A percentile compares a stretch with the other conserved stretches of the same genome.
Conservation (phyloP, 768 basidiomycete species). For the Termitomyces sp. region DNA sequence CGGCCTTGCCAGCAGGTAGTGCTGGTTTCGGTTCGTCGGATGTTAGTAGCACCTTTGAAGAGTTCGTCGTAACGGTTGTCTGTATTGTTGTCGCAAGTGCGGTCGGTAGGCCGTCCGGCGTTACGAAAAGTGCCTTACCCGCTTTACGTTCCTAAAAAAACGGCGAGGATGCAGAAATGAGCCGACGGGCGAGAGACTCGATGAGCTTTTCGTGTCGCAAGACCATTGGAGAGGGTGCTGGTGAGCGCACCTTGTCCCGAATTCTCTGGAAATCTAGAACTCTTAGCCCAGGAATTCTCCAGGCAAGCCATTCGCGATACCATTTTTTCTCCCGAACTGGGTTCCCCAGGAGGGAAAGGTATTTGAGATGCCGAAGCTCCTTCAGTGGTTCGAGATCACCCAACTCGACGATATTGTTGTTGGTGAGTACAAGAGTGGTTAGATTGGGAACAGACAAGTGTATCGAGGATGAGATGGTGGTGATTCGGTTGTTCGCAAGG, state of each 20-base stretch:
- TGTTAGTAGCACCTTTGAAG: slow-evolving; percentile 57
- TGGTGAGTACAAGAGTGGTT: slow-evolving; percentile 75
- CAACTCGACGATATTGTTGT: slow-evolving; percentile 73
- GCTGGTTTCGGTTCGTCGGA: slow-evolving; percentile 74
- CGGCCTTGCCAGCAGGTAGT: slow-evolving; percentile 57
- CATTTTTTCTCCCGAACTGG: slow-evolving; percentile 89
- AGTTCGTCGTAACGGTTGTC: slow-evolving; percentile 60
- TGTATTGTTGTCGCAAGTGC: slow-evolving; percentile 76
- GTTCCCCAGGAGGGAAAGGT: slow-evolving; percentile 72
- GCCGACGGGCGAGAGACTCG: slow-evolving; percentile 6
- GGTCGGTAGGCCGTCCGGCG: slow-evolving; percentile 72
- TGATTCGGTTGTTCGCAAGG: slow-evolving; percentile 86
- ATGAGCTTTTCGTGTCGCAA: slow-evolving; percentile 20
- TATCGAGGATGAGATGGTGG: slow-evolving; percentile 75
- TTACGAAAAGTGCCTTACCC: slow-evolving; percentile 72
- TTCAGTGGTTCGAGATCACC: slow-evolving; percentile 83
- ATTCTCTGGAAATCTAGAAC: slow-evolving; percentile 95
- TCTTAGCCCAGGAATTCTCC: slow-evolving; percentile 80
- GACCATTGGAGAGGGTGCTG: slow-evolving; percentile 26
- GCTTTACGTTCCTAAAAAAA: slow-evolving; percentile 67
- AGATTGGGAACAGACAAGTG: slow-evolving; percentile 83
- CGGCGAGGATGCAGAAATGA: slow-evolving; percentile 7
- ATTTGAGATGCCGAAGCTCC: slow-evolving; percentile 68
- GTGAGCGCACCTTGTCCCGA: slow-evolving; percentile 80
- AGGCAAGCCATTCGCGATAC: slow-evolving; percentile 95